phyloP scores from a whole-genome alignment of 805 yeast species.

The Saccharomycopsis babjevae region DNA sequence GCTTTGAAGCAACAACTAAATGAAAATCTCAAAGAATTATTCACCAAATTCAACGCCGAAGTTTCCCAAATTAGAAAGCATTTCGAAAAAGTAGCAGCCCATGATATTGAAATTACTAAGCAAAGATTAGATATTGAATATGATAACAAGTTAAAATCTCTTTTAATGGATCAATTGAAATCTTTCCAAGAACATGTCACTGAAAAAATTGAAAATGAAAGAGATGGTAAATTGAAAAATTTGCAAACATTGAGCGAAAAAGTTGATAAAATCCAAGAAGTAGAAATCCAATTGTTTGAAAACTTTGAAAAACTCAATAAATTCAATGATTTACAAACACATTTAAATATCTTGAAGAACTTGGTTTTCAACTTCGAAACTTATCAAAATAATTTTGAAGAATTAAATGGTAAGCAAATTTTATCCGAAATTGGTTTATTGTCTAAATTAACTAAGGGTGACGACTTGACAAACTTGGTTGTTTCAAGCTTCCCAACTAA shows the following conservation, averaged over 20 bases:
- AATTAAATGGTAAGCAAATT: slow-evolving; percentile 42
- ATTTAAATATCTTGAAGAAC: slow-evolving; percentile 20
- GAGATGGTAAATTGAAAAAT: slow-evolving; percentile 68
- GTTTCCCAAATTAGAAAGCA: slow-evolving; percentile 50
- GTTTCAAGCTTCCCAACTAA: slow-evolving; percentile 37
- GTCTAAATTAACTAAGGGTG: slow-evolving; percentile 40
- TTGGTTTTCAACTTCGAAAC: slow-evolving; percentile 9
- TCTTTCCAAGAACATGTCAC: slow-evolving; percentile 50
- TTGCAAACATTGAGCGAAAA: slow-evolving; percentile 49
- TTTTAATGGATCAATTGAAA: slow-evolving; percentile 58
- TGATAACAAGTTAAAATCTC: slow-evolving; percentile 58
- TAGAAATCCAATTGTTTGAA: slow-evolving; percentile 35
- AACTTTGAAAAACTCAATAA: slow-evolving; percentile 31
- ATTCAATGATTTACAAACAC: slow-evolving; percentile 29
- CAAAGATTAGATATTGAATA: slow-evolving; percentile 59
- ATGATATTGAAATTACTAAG: slow-evolving; percentile 61
- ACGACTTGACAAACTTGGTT: slow-evolving; percentile 41
- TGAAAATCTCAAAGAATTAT: slow-evolving; percentile 47
- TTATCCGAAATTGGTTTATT: slow-evolving; percentile 51
- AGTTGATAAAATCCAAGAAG: slow-evolving; percentile 44
- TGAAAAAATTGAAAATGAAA: slow-evolving; percentile 56
- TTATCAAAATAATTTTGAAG: slow-evolving; percentile 20
- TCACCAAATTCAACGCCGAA: slow-evolving; percentile 51
- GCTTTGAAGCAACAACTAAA: slow-evolving; percentile 36
- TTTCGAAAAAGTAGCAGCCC: slow-evolving; percentile 44